Percentiles rank a stretch among this genome's conserved stretches.
Evolutionary conservation across 202 grass and related monocot species (phyloP).

Genomic region (Carex arenaria): DNA sequence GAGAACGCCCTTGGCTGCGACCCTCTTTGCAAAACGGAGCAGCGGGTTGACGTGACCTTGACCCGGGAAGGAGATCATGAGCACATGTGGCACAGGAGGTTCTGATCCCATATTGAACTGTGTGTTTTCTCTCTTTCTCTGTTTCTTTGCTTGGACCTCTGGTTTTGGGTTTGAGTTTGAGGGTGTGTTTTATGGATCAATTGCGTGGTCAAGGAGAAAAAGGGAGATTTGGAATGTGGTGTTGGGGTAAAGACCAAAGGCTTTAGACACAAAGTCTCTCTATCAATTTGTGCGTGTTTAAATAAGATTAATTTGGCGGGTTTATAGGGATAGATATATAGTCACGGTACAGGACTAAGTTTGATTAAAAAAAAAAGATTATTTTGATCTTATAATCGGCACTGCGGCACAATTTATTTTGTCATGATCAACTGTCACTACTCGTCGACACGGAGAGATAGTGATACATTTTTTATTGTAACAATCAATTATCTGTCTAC

Average conservation of each 20-base stretch:
- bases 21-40: conserved; percentile 69
- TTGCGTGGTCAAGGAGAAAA: background rate
- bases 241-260: background rate
- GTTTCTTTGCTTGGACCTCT: conserved; percentile 14
- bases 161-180: background rate
- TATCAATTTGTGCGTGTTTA: background rate
- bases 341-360: too few relatives aligned
- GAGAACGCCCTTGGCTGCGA: conserved; percentile 59
- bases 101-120: background rate
- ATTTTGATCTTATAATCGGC: too few relatives aligned
- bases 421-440: too few relatives aligned
- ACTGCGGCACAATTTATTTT: too few relatives aligned
- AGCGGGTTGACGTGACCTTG: conserved; percentile 87
- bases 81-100: conserved; percentile 30
- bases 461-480: too few relatives aligned
- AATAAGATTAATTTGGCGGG: background rate
- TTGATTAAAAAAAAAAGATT: too few relatives aligned
- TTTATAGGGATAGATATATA: background rate
- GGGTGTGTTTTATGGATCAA: background rate
- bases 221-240: background rate
- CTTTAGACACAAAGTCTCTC: too few relatives aligned
- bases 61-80: conserved; percentile 61
- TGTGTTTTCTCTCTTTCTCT: conserved; percentile 1
- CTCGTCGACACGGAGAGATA: too few relatives aligned
- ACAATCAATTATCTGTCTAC: too few relatives aligned